Evolutionary conservation across 116 monocot genomes (phyloP).

Genomic region (Posidonia oceanica): DNA sequence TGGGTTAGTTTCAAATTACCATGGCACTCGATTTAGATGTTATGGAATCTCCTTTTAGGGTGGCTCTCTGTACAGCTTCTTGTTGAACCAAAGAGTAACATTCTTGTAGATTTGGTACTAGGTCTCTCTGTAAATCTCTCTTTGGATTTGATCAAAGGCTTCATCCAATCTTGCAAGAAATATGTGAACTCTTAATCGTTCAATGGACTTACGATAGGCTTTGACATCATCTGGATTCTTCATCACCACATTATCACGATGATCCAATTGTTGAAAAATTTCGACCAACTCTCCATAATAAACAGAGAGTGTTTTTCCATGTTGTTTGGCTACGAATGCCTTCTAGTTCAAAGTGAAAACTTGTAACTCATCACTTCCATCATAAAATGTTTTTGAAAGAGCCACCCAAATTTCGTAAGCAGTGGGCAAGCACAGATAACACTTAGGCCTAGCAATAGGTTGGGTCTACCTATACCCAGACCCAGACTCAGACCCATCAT

Average conservation of each 20-base stretch:
- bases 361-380: constrained; percentile 10
- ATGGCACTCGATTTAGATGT: background rate
- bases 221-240: background rate
- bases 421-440: constrained; percentile 1
- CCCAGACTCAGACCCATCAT: too few relatives aligned
- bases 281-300: constrained; percentile 4
- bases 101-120: background rate
- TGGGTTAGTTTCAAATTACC: background rate
- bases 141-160: background rate
- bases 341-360: constrained; percentile 7
- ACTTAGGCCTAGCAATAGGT: too few relatives aligned
- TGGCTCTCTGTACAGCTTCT: constrained; percentile 1
- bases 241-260: constrained; percentile 9
- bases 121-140: background rate
- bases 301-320: background rate
- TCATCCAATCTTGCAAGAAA: constrained; percentile 3
- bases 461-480: too few relatives aligned
- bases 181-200: constrained; percentile 2
- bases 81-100: background rate
- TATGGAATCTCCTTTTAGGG: background rate
- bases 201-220: background rate
- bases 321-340: constrained; percentile 11
- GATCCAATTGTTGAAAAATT: constrained; percentile 6
- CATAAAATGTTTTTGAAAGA: constrained; percentile 13
- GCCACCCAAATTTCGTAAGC: constrained; percentile 3